These are phyloP conservation scores for Xerocomus amazonicus DNA, from an alignment of 1,284 basidiomycete species.

Conservation along the genomic window DNA sequence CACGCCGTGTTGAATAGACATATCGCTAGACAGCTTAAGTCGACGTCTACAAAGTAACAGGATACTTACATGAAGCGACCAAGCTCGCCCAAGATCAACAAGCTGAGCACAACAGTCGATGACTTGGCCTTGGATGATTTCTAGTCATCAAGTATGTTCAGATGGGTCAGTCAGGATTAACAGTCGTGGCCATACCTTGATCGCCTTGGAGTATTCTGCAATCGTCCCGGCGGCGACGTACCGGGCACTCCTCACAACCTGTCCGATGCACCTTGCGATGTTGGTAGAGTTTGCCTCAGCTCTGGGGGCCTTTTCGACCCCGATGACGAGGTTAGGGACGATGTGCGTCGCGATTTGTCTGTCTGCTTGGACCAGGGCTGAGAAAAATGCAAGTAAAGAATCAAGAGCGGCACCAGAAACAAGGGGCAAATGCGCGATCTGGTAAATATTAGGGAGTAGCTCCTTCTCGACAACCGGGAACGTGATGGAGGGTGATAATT, in stretches of 20 bases:
- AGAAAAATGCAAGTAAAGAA: conserved; percentile 77
- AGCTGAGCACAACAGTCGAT: conserved; percentile 71
- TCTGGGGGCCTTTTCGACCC: conserved; percentile 56
- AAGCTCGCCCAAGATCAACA: conserved; percentile 86
- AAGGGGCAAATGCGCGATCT: conserved; percentile 73
- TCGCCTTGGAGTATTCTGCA: conserved; percentile 72
- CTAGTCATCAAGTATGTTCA: conserved; percentile 31
- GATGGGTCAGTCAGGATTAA: neutral
- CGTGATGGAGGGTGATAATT: conserved; percentile 59
- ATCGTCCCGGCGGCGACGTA: conserved; percentile 75
- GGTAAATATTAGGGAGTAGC: conserved; percentile 66
- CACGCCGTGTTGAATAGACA: conserved; percentile 72
- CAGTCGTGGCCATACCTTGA: conserved; percentile 52
- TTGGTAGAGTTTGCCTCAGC: conserved; percentile 59
- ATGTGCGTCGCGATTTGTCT: conserved; percentile 75
- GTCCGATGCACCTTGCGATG: conserved; percentile 80
- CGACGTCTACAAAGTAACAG: neutral
- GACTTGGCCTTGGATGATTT: conserved; percentile 64
- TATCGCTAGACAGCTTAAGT: conserved; percentile 55
- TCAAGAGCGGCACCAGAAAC: conserved; percentile 76
- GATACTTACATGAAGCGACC: conserved; percentile 75
- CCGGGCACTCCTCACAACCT: conserved; percentile 68
- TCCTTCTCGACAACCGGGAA: conserved; percentile 72
- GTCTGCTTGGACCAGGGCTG: conserved; percentile 78
- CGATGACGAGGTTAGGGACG: conserved; percentile 64